Base-by-base conservation (phyloP, 2,329 filamentous ascomycete genomes). In the Fusarium nurragi region DNA sequence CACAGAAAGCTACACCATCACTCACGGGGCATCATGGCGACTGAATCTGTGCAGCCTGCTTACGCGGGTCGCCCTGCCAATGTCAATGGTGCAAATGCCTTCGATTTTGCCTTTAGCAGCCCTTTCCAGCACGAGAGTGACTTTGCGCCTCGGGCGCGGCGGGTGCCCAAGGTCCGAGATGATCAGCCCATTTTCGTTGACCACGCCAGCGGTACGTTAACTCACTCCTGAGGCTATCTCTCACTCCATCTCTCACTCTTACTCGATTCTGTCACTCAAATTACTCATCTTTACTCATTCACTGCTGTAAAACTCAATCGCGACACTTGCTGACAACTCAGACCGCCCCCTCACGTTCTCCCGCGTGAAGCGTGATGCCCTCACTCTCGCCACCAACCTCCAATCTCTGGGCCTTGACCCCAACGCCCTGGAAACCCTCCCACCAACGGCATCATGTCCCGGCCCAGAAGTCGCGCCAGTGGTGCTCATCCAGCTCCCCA, bases 401-500 rank as follows among this genome's bases (percentile, higher is more conserved):
- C 73, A 73, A 18, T 51, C 60, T 5, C 72, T 80, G 1, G 75
- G 75, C 23, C 75, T 81, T 2, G 68, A 79, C 25, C 77, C 77
- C 21, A 70, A 72, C 30, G 54, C 75, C 6, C 48, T 76, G 11
- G 65, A 73, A 37, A 69, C 69, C 28, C 77, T 80, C 0, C 79
- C 78, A 2, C 73, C 76, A 1, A 80, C 79, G 3, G 67, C 78
- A 10, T 75, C 77, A 13, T 80, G 79, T 44, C 54, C 72, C 5
- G 60, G 71, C 1, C 77, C 79, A 5, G 74, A 80, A 55, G 68
- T 80, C 46, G 76, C 78, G 0, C 78, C 79, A 4, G 71, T 80
- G 14, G 78, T 81, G 22, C 73, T 80, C 25, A 70, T 81, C 58
- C 79, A 80, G 56, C 71, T 80, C 11, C 78, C 79, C 36, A 81